Conservation (phyloP, 257 asterid genomes). For the Rubia yunnanensis region DNA sequence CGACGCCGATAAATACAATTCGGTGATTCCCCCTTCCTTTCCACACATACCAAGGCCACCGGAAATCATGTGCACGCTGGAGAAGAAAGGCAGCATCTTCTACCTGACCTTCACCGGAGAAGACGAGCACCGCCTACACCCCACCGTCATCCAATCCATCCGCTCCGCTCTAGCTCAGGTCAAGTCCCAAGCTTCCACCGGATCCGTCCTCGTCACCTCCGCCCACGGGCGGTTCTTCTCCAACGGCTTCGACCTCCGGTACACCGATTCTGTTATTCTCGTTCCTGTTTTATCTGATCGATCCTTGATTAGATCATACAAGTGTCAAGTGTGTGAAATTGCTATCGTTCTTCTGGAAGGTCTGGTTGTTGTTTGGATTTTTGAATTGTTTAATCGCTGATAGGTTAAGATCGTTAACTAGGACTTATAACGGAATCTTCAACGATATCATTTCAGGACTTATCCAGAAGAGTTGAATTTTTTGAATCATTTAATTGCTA, state of each 20-base stretch:
- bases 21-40: too few relatives aligned
- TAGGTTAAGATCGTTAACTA: background rate
- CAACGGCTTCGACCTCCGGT: conserved; percentile 71
- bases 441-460: too few relatives aligned
- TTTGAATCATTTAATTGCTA: too few relatives aligned
- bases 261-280: background rate
- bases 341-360: background rate
- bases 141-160: conserved; percentile 47
- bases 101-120: conserved; percentile 52
- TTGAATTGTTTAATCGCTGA: background rate
- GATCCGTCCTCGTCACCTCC: conserved; percentile 64
- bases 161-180: conserved; percentile 47
- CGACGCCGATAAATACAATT: too few relatives aligned
- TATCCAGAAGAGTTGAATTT: too few relatives aligned
- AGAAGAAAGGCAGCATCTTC: conserved; percentile 56
- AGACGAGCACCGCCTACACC: conserved; percentile 67
- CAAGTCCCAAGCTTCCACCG: conserved; percentile 48
- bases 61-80: conserved; percentile 61
- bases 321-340: background rate
- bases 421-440: too few relatives aligned
- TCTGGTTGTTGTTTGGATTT: background rate
- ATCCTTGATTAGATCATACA: background rate
- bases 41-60: too few relatives aligned
- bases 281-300: background rate
- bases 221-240: conserved; percentile 76